phyloP scores from a whole-genome alignment of 2,329 filamentous ascomycete genomes.

The Hypoxylon sp. region DNA sequence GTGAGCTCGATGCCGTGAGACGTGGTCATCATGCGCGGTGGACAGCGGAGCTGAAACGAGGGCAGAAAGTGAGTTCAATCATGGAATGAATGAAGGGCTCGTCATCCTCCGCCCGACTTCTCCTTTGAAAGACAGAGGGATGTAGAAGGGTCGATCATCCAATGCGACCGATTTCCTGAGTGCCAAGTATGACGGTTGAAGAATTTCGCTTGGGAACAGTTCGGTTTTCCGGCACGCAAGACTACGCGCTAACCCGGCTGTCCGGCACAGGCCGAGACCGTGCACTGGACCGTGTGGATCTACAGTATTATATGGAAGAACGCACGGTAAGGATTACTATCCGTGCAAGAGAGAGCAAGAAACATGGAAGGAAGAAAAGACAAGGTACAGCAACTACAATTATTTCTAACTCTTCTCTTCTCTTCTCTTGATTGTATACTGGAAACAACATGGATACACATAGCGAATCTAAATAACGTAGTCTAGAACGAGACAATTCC shows the following conservation, averaged over 20 bases:
- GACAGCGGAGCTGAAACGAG: conserved; percentile 11
- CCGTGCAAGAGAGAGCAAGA: not conserved
- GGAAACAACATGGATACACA: not conserved
- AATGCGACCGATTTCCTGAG: conserved; percentile 36
- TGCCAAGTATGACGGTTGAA: conserved; percentile 43
- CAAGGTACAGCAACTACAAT: not conserved
- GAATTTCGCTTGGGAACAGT: conserved; percentile 40
- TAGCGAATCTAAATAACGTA: not conserved
- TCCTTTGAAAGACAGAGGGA: conserved; percentile 30
- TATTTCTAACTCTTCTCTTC: no score
- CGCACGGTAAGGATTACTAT: conserved; percentile 9
- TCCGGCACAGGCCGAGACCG: conserved; percentile 45
- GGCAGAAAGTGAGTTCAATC: conserved; percentile 34
- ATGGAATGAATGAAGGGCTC: conserved; percentile 39
- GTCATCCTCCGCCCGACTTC: conserved; percentile 35
- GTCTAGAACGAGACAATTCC: not conserved
- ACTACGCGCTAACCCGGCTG: conserved; percentile 43
- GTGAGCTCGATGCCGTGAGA: conserved; percentile 42
- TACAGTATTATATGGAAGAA: conserved; percentile 21
- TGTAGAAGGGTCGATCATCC: conserved; percentile 30
- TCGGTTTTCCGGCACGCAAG: conserved; percentile 44
- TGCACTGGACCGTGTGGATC: conserved; percentile 29
- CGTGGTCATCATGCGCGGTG: conserved; percentile 38
- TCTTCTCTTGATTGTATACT: not conserved
- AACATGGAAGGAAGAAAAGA: not conserved